Conservation (phyloP, 148 eudicot genomes). For the Agrostemma githago region DNA sequence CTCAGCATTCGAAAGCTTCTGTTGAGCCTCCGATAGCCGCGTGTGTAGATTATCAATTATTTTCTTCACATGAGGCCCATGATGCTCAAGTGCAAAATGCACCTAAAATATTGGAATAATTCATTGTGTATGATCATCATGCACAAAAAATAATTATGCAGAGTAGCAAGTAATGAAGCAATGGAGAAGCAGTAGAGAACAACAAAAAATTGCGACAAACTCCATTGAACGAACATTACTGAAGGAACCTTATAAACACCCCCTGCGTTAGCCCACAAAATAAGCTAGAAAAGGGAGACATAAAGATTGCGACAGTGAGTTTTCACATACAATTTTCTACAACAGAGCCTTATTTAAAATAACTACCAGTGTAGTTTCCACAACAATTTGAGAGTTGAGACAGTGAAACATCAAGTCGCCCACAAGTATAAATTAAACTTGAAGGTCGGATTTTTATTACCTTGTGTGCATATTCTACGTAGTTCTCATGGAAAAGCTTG, state of each 20-base stretch:
- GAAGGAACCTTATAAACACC: too few relatives aligned
- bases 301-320: too few relatives aligned
- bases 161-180: neutral
- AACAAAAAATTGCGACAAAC: too few relatives aligned
- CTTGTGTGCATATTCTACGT: conserved; percentile 79
- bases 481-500: conserved; percentile 92
- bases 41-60: conserved; percentile 61
- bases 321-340: neutral
- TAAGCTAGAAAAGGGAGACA: neutral
- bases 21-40: conserved; percentile 52
- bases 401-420: neutral
- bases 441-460: conserved; percentile 23
- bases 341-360: neutral
- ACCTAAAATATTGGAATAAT: conserved; percentile 45
- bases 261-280: too few relatives aligned
- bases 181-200: neutral
- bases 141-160: neutral
- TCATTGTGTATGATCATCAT: neutral
- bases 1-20: conserved; percentile 60
- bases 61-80: conserved; percentile 73
- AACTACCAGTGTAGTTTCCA: neutral
- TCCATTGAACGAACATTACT: too few relatives aligned
- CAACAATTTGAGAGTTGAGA: neutral
- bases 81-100: conserved; percentile 79
- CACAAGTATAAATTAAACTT: conserved; percentile 5